A percentile compares a stretch with the other conserved stretches of the same genome.
Evolutionary conservation across 768 basidiomycete species (phyloP).

Genomic region (Suillus clintonianus): DNA sequence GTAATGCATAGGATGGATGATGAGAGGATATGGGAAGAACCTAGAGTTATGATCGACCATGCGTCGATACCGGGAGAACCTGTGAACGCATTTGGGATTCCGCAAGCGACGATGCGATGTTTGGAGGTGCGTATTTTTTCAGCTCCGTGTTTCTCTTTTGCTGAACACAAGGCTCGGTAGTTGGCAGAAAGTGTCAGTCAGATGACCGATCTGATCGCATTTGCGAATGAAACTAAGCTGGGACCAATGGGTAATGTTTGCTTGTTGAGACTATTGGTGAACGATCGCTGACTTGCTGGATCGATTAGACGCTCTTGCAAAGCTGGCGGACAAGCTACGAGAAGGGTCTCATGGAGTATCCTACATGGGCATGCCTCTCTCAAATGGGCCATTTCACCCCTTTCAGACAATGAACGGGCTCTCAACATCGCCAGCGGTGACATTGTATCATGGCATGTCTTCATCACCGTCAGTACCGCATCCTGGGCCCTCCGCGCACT

Average conservation of each 20-base stretch:
- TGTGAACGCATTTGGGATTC: slow-evolving; percentile 86
- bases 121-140: slow-evolving; percentile 57
- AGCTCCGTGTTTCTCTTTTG: slow-evolving; percentile 4
- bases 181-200: slow-evolving; percentile 81
- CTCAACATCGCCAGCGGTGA: slow-evolving; percentile 35
- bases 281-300: slow-evolving; percentile 19
- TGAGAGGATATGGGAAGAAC: slow-evolving; percentile 68
- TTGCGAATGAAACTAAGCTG: slow-evolving; percentile 50
- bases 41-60: slow-evolving; percentile 55
- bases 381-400: neutral
- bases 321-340: slow-evolving; percentile 42
- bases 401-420: slow-evolving; percentile 21
- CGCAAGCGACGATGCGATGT: slow-evolving; percentile 88
- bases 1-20: slow-evolving; percentile 42
- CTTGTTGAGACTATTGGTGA: slow-evolving; percentile 25
- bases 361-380: slow-evolving; percentile 15
- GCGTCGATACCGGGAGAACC: slow-evolving; percentile 79
- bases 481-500: slow-evolving; percentile 40
- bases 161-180: slow-evolving; percentile 33
- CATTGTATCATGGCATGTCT: slow-evolving; percentile 47
- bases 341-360: slow-evolving; percentile 20
- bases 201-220: slow-evolving; percentile 77
- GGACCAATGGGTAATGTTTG: slow-evolving; percentile 67
- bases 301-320: slow-evolving; percentile 44
- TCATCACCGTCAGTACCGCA: slow-evolving; percentile 48